Conservation (phyloP, 139 green algal species). For the Chlamydomonas incerta region DNA sequence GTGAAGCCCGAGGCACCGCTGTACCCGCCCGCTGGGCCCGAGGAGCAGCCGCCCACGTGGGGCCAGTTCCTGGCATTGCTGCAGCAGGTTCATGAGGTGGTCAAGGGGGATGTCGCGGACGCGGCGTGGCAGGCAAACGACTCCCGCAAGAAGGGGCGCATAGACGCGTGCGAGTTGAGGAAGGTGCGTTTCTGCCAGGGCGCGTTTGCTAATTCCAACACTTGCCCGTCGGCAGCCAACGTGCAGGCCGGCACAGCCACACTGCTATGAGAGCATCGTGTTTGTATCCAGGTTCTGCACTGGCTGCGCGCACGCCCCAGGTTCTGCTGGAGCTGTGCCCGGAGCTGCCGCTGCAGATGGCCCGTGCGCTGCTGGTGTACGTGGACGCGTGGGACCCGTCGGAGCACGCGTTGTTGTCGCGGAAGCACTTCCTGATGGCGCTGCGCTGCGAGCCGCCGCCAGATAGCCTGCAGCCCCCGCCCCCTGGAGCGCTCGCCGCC, state of each 20-base stretch:
- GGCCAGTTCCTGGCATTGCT: background rate
- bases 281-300: too few species aligned
- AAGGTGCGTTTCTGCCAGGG: too few species aligned
- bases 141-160: slow-evolving; percentile 32
- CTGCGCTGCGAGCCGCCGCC: slow-evolving; percentile 34
- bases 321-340: slow-evolving; percentile 10
- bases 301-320: background rate
- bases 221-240: too few species aligned
- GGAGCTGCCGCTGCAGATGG: background rate
- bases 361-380: slow-evolving; percentile 25
- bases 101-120: background rate
- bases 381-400: slow-evolving; percentile 46
- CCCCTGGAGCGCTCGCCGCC: background rate
- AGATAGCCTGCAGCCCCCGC: slow-evolving; percentile 11
- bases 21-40: background rate
- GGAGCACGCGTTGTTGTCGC: slow-evolving; percentile 46
- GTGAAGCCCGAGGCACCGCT: background rate
- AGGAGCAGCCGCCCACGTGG: background rate
- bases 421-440: slow-evolving; percentile 43
- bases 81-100: background rate
- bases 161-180: slow-evolving; percentile 16
- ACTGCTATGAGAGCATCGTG: too few species aligned
- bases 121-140: background rate
- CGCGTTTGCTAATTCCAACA: too few species aligned
- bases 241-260: too few species aligned